A percentile compares a stretch with the other conserved stretches of the same genome.
phyloP scores from a whole-genome alignment of 345 rosid genomes.

The Schrenkiella parvula region DNA sequence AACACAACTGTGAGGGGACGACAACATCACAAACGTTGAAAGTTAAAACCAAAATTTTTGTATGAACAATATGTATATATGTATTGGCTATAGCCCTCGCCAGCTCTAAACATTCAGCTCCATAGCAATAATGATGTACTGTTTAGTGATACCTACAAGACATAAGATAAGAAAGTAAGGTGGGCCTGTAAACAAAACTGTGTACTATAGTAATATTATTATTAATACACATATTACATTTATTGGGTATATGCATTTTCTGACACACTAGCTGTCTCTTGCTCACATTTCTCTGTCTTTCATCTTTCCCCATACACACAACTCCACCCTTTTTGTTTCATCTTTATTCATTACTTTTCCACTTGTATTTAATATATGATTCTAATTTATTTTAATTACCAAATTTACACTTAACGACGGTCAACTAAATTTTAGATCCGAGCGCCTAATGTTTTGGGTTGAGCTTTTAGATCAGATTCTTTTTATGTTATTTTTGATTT shows the following conservation, averaged over 20 bases:
- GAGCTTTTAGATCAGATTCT: not conserved
- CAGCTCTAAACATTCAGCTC: not conserved
- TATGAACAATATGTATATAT: not conserved
- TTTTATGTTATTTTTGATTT: not conserved
- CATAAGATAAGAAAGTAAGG: not conserved
- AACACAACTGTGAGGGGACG: not conserved
- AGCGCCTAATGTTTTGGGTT: not conserved
- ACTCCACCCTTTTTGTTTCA: not conserved
- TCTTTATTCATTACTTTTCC: conserved; percentile 25
- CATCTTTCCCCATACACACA: conserved; percentile 30
- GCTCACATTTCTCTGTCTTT: conserved; percentile 30
- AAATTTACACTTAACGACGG: not conserved
- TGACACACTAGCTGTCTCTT: conserved; percentile 38
- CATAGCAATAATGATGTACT: not conserved
- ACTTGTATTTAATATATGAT: not conserved
- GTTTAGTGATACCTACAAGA: conserved; percentile 13
- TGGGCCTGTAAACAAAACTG: conserved; percentile 7
- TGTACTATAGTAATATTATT: not conserved
- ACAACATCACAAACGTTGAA: not conserved
- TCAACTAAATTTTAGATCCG: not conserved
- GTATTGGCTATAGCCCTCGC: not conserved
- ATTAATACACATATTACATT: not conserved
- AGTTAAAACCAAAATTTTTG: not conserved
- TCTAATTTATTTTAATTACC: not conserved
- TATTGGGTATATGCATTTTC: conserved; percentile 23